Evolutionary conservation across 2,329 filamentous ascomycete species (phyloP).

Genomic region (Neofusicoccum ribis): DNA sequence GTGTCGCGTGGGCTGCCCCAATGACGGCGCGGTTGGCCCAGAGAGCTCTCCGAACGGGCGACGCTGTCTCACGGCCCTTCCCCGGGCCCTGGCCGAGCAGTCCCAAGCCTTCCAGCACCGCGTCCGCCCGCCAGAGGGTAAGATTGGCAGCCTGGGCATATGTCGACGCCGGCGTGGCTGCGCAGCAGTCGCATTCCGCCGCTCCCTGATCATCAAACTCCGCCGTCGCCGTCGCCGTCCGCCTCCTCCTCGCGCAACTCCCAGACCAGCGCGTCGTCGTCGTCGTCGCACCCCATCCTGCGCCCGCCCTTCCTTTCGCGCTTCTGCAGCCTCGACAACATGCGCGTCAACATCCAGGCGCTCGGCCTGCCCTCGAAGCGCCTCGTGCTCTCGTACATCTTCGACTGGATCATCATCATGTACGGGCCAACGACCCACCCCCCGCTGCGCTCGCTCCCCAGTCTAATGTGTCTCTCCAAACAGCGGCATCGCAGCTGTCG

Average conservation of each 20-base stretch:
- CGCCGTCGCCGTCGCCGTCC: background rate
- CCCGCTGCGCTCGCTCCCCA: background rate
- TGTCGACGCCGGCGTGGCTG: background rate
- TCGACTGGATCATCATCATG: constrained; percentile 74
- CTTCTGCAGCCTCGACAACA: background rate
- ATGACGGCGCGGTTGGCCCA: background rate
- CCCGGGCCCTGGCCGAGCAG: background rate
- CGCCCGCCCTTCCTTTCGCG: background rate
- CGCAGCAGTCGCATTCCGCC: background rate
- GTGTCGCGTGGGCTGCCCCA: background rate
- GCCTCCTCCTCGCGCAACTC: background rate
- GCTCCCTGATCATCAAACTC: no score
- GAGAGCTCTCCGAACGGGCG: no score
- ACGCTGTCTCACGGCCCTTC: background rate
- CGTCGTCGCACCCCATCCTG: background rate
- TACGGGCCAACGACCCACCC: constrained; percentile 36
- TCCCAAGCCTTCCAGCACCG: background rate
- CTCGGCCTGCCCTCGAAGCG: constrained; percentile 45
- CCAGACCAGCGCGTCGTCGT: background rate
- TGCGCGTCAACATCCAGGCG: background rate
- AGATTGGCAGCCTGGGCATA: constrained; percentile 14
- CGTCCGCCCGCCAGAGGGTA: background rate
- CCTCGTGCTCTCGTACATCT: constrained; percentile 65
- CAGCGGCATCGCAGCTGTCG: constrained; percentile 58
- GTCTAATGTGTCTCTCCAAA: background rate